phyloP scores from a whole-genome alignment of 2,329 filamentous ascomycete species.

The Ophiocordyceps camponoti-floridani region DNA sequence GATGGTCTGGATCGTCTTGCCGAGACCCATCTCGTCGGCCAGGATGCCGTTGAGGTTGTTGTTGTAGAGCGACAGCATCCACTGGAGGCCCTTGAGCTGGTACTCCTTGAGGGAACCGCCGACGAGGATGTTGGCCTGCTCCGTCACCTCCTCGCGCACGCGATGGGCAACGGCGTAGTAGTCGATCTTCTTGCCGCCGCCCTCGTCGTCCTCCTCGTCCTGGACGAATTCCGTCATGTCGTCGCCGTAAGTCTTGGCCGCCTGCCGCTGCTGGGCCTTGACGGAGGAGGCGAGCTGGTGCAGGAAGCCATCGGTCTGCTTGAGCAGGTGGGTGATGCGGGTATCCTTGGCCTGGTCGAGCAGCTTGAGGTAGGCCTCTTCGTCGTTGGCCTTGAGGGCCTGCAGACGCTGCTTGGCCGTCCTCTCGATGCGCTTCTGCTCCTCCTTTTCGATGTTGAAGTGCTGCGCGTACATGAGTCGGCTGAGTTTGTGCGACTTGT shows the following conservation, averaged over 20 bases:
- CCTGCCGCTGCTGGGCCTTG: conserved; percentile 77
- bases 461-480: conserved; percentile 81
- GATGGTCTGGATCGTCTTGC: conserved; percentile 97
- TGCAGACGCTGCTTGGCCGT: conserved; percentile 99
- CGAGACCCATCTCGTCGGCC: conserved; percentile 98
- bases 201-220: conserved; percentile 53
- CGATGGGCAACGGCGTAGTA: conserved; percentile 98
- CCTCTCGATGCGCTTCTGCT: conserved; percentile 93
- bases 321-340: conserved; percentile 91
- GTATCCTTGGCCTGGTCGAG: conserved; percentile 98
- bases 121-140: conserved; percentile 71
- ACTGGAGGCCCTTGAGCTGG: conserved; percentile 96
- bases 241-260: conserved; percentile 61
- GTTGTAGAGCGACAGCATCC: conserved; percentile 97
- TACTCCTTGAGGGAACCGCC: conserved; percentile 95
- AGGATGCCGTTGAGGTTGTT: conserved; percentile 99
- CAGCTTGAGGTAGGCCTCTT: conserved; percentile 95
- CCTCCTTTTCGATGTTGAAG: conserved; percentile 95
- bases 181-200: conserved; percentile 68
- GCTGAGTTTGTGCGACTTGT: conserved; percentile 70
- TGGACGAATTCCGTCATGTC: conserved; percentile 32
- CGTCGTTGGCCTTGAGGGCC: conserved; percentile 95
- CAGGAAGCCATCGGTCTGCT: conserved; percentile 94
- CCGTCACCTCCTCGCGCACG: conserved; percentile 77
- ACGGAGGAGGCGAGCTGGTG: conserved; percentile 89